A percentile compares a stretch with the other conserved stretches of the same genome.
phyloP scores from a whole-genome alignment of 495 filamentous ascomycete species.

The Cercophora samala region DNA sequence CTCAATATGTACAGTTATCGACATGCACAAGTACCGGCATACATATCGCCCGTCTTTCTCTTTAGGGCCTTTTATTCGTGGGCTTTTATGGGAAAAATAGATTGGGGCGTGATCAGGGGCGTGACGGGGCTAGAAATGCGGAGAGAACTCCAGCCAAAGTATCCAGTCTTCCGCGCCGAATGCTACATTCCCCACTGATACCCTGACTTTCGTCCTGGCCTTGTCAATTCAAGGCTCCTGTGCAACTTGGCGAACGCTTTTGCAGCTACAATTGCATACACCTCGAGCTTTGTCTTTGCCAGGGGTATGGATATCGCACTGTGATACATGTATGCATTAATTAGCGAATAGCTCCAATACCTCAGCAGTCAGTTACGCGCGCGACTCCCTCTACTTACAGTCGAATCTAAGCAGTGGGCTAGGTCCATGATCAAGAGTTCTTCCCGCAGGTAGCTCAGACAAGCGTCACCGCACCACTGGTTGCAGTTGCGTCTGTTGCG shows the following conservation, averaged over 20 bases:
- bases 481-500: background rate
- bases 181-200: background rate
- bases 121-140: background rate
- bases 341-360: too few relatives aligned
- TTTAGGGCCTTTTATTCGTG: background rate
- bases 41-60: background rate
- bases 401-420: background rate
- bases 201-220: background rate
- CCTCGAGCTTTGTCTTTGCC: background rate
- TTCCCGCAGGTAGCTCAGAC: background rate
- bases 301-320: background rate
- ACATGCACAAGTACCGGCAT: background rate
- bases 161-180: background rate
- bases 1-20: background rate
- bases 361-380: too few relatives aligned
- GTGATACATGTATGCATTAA: too few relatives aligned
- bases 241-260: background rate
- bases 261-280: background rate
- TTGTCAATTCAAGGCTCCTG: background rate
- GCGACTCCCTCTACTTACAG: too few relatives aligned
- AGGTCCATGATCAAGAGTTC: background rate
- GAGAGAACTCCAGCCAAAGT: background rate
- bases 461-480: background rate
- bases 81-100: background rate
- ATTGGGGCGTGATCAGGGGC: background rate